Conservation (phyloP, 179 eudicot species). For the Amaranthus tricolor region DNA sequence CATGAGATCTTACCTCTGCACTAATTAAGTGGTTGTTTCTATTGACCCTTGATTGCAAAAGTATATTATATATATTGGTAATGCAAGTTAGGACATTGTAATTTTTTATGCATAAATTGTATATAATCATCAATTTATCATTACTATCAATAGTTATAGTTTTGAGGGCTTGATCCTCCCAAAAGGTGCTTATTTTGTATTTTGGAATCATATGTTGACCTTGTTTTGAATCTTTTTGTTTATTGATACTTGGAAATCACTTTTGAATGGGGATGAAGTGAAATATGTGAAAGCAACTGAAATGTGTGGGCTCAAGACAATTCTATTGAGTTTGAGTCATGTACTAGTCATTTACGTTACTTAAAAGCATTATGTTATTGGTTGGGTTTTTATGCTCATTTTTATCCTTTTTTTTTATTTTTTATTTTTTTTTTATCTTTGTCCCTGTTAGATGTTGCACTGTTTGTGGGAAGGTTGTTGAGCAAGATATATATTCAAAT, state of each 20-base stretch:
- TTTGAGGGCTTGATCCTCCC: too few species aligned
- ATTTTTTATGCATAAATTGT: too few species aligned
- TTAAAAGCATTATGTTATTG: background rate
- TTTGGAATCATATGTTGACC: background rate
- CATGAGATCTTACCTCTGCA: too few species aligned
- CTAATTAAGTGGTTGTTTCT: too few species aligned
- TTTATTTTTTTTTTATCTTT: conserved; percentile 1
- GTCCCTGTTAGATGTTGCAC: conserved; percentile 53
- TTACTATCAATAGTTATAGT: too few species aligned
- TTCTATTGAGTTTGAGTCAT: background rate
- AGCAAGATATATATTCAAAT: conserved; percentile 40
- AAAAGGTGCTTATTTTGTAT: background rate
- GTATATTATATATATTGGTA: too few species aligned
- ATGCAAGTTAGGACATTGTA: too few species aligned
- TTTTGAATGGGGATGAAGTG: background rate
- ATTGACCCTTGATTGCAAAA: too few species aligned
- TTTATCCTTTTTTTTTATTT: background rate
- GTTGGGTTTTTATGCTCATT: background rate
- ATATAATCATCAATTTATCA: too few species aligned
- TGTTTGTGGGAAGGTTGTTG: conserved; percentile 58
- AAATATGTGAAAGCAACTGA: background rate
- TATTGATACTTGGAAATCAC: background rate
- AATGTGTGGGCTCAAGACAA: background rate
- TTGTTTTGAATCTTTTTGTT: background rate
- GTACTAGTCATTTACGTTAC: background rate